phyloP scores from a whole-genome alignment of 768 basidiomycete genomes.

The Cubamyces lactineus region DNA sequence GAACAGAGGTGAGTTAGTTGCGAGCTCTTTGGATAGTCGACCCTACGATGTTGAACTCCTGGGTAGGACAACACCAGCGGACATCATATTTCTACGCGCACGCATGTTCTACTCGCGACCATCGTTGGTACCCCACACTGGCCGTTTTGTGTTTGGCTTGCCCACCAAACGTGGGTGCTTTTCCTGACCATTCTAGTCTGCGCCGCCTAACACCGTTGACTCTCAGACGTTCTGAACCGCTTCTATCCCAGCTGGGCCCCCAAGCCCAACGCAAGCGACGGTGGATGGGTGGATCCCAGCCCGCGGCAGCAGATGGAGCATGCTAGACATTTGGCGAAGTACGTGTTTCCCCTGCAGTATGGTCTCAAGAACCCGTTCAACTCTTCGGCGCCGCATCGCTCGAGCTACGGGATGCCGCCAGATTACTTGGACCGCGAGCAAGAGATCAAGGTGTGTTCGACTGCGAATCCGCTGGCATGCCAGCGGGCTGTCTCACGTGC shows the following conservation, averaged over 20 bases:
- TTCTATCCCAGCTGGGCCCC: conserved; percentile 48
- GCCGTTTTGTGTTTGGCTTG: conserved; percentile 61
- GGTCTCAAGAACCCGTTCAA: conserved; percentile 64
- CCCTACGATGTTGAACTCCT: not conserved
- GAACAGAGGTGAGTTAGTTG: too few species aligned
- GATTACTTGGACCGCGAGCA: conserved; percentile 64
- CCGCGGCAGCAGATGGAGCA: conserved; percentile 49
- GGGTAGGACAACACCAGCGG: conserved; percentile 48
- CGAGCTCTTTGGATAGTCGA: too few species aligned
- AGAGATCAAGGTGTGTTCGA: conserved; percentile 63
- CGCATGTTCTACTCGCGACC: conserved; percentile 74
- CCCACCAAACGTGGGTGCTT: conserved; percentile 61
- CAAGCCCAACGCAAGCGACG: conserved; percentile 34
- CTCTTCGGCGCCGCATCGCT: conserved; percentile 14
- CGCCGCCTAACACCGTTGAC: too few species aligned
- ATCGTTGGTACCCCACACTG: conserved; percentile 50
- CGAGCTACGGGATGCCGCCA: conserved; percentile 26
- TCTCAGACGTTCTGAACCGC: conserved; percentile 68
- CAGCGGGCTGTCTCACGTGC: not conserved
- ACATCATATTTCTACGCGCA: conserved; percentile 54
- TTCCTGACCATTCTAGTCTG: too few species aligned
- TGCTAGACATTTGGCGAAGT: conserved; percentile 72
- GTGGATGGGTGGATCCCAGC: conserved; percentile 47
- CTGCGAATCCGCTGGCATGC: too few species aligned
- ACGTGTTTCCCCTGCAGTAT: conserved; percentile 85